Evolutionary conservation across 2,329 filamentous ascomycete genomes (phyloP).

Genomic region (Nemania sp.): DNA sequence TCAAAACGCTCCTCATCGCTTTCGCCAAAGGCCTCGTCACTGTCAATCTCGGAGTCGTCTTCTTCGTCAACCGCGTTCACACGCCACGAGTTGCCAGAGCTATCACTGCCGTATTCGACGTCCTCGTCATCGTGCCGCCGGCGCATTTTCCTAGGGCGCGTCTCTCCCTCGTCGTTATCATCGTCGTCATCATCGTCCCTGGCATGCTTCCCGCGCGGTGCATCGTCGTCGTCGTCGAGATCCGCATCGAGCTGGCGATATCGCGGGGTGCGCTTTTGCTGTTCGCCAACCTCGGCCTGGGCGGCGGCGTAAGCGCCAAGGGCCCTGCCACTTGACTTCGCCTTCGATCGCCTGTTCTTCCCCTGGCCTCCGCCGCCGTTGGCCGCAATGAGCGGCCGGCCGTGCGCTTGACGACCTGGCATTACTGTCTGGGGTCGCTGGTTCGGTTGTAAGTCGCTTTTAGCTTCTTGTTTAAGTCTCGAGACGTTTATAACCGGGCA

Average conservation of each 20-base stretch:
- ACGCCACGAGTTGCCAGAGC: conserved; percentile 86
- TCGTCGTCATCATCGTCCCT: conserved; percentile 61
- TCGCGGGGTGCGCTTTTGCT: conserved; percentile 61
- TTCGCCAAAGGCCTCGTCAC: conserved; percentile 85
- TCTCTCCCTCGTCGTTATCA: conserved; percentile 74
- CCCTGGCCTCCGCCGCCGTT: conserved; percentile 46
- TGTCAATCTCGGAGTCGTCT: conserved; percentile 73
- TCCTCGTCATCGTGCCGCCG: conserved; percentile 61
- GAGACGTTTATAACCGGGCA: not conserved
- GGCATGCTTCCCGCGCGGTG: conserved; percentile 56
- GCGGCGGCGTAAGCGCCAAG: conserved; percentile 70
- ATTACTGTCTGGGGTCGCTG: conserved; percentile 52
- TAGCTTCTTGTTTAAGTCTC: not conserved
- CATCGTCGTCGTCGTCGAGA: conserved; percentile 44
- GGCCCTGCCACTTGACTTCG: conserved; percentile 62
- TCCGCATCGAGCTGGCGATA: conserved; percentile 64
- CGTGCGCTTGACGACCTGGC: conserved; percentile 71
- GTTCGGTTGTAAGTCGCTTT: not conserved
- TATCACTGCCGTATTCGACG: conserved; percentile 82
- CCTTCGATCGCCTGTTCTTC: conserved; percentile 58
- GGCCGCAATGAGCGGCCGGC: conserved; percentile 60
- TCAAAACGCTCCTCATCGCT: conserved; percentile 89
- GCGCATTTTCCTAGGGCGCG: conserved; percentile 57
- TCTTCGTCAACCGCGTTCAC: conserved; percentile 75
- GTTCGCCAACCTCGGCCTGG: conserved; percentile 63